A percentile compares a stretch with the other conserved stretches of the same genome.
Evolutionary conservation across 371 early-diverging fungal species (phyloP).

Genomic region (Mucor piriformis): DNA sequence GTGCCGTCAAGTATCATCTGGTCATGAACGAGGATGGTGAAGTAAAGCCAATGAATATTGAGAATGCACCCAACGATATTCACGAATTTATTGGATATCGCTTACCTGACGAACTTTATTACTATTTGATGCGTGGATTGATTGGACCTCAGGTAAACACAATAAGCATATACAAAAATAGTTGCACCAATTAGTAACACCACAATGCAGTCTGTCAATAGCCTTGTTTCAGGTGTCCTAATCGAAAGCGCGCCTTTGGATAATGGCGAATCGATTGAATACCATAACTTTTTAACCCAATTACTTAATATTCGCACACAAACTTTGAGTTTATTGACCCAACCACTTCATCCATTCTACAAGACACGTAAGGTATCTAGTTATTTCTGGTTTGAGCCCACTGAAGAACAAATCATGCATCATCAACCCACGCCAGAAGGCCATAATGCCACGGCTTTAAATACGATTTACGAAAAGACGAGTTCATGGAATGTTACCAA

Average conservation of each 20-base stretch:
- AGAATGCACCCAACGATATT: conserved; percentile 74
- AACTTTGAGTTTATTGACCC: conserved; percentile 64
- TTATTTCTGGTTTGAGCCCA: conserved; percentile 70
- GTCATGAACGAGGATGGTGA: conserved; percentile 71
- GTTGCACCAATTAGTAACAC: not conserved
- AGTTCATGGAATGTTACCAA: conserved; percentile 49
- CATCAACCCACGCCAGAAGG: conserved; percentile 36
- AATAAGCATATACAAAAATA: not conserved
- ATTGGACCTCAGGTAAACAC: conserved; percentile 62
- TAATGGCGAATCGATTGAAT: conserved; percentile 82
- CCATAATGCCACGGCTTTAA: conserved; percentile 45
- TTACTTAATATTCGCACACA: conserved; percentile 63
- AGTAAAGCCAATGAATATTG: conserved; percentile 70
- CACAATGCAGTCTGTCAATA: conserved; percentile 54
- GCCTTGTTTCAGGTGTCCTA: conserved; percentile 67
- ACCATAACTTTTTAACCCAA: conserved; percentile 65
- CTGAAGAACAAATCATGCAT: conserved; percentile 51
- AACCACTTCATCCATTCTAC: conserved; percentile 67
- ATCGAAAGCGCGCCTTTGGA: conserved; percentile 78
- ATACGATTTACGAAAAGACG: conserved; percentile 52
- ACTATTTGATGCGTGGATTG: conserved; percentile 72
- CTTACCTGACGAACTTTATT: conserved; percentile 76
- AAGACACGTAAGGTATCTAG: conserved; percentile 68
- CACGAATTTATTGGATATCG: conserved; percentile 85
- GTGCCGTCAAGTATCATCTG: conserved; percentile 75